Percentiles rank a stretch among this genome's conserved stretches.
Evolutionary conservation across 805 yeast genomes (phyloP).

Genomic region (Suhomyces xylopsoci): DNA sequence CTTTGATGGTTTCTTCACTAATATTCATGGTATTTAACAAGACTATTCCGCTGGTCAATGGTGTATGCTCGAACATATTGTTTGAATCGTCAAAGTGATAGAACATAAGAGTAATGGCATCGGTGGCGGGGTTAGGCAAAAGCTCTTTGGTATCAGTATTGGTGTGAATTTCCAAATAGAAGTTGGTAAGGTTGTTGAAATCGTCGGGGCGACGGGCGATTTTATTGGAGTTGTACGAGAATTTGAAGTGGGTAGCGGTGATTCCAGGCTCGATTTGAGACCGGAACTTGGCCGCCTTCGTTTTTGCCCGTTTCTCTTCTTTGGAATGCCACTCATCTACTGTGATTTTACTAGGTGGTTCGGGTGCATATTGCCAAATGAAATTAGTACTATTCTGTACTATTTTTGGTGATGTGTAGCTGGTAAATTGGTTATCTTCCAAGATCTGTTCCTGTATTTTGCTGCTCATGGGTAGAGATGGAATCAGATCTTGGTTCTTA

Average conservation of each 20-base stretch:
- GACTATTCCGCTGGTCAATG: constrained; percentile 2
- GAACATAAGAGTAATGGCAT: constrained; percentile 56
- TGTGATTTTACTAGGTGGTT: constrained; percentile 47
- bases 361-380: constrained; percentile 44
- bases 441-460: constrained; percentile 1
- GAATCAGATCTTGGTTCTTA: constrained; percentile 23
- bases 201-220: constrained; percentile 36
- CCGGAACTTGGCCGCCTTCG: constrained; percentile 15
- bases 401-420: background rate
- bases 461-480: constrained; percentile 6
- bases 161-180: constrained; percentile 68
- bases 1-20: background rate
- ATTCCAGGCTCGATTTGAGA: constrained; percentile 55
- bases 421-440: background rate
- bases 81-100: constrained; percentile 56
- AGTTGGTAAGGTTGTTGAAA: constrained; percentile 50
- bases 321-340: constrained; percentile 34
- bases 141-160: constrained; percentile 43
- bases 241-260: constrained; percentile 39
- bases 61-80: constrained; percentile 10
- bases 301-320: constrained; percentile 10
- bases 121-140: constrained; percentile 63
- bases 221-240: constrained; percentile 33
- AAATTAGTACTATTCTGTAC: background rate
- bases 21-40: background rate